Evolutionary conservation across 169 alveolate species (phyloP).

Genomic region (Plasmodium cynomolgi): DNA sequence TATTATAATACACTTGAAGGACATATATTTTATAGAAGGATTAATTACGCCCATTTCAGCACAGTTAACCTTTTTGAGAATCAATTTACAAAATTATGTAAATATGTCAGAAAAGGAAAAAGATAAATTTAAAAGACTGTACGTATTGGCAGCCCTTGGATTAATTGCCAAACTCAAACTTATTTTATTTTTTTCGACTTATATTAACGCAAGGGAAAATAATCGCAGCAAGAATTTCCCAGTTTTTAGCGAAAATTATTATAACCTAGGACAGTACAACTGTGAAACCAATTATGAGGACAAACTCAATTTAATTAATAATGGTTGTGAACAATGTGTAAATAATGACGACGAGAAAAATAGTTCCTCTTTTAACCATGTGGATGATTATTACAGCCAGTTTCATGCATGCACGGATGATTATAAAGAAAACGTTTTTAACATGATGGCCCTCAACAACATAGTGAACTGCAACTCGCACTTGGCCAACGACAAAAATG

Average conservation of each 20-base stretch:
- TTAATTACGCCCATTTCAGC: conserved; percentile 70
- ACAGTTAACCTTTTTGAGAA: conserved; percentile 76
- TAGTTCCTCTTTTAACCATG: not conserved
- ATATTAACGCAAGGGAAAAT: conserved; percentile 44
- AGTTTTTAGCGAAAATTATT: conserved; percentile 21
- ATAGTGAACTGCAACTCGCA: conserved; percentile 14
- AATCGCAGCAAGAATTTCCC: conserved; percentile 34
- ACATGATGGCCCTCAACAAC: conserved; percentile 27
- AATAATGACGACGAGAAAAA: not conserved
- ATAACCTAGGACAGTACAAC: not conserved
- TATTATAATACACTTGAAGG: conserved; percentile 66
- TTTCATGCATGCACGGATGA: conserved; percentile 17
- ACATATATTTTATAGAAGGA: conserved; percentile 26
- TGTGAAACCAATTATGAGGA: conserved; percentile 36
- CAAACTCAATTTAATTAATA: not conserved
- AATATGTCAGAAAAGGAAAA: conserved; percentile 68
- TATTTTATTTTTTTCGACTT: conserved; percentile 69
- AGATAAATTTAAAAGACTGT: conserved; percentile 75
- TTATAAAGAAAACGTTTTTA: conserved; percentile 44
- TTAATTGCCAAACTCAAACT: conserved; percentile 70
- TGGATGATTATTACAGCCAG: conserved; percentile 25
- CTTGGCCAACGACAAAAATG: not conserved
- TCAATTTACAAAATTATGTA: conserved; percentile 73
- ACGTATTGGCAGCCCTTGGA: conserved; percentile 69
- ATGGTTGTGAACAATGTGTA: conserved; percentile 11